Base-by-base conservation (phyloP, 2,329 filamentous ascomycete species). In the Nemania diffusa region DNA sequence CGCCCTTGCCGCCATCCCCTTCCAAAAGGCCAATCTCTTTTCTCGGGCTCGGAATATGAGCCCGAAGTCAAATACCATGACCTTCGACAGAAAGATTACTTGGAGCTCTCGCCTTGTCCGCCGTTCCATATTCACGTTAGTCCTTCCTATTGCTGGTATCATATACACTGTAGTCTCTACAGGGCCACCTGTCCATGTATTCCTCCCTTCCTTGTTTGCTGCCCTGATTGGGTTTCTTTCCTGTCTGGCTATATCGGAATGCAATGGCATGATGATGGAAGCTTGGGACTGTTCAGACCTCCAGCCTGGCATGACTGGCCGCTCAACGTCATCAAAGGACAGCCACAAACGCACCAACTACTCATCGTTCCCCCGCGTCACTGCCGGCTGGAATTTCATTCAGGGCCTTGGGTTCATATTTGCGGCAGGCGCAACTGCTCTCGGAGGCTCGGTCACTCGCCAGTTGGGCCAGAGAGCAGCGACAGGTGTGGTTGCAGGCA, bases 261-360 rank as follows among this genome's bases (percentile, higher is more conserved):
- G 91, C 78, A 88, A 91, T 70, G 91, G 91, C 0, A 80, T 94
- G 34, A 86, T 94, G 75, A 94, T 94, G 91, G 91, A 94, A 75
- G 90, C 89, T 0, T 94, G 91, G 77, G 92, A 94, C 76, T 92
- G 89, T n/a, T 92, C 90, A 46, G 92, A 94, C 77, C 82, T 94
- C 3, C 91, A 92, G 71, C 88, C 90, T 1, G 90, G 90, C 11
- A 90, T 91, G 82, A 91, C 85, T 6, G 86, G 87, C 32, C 82
- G 83, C 17, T 83, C 83, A n/a, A 81, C 79, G 29, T 81, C 81
- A n/a, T 73, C 75, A 3, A 80, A 80, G 13, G 79, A 78, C 58
- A 74, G 75, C 9, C 77, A 79, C 17, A 84, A 83, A 50, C 80
- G 81, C 52, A 93, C 88, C 11, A 92, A 92, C 75, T 94, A 92